These are phyloP conservation scores for Lentithecium fluviatile DNA, from an alignment of 495 filamentous ascomycete genomes.

Conservation along the genomic window DNA sequence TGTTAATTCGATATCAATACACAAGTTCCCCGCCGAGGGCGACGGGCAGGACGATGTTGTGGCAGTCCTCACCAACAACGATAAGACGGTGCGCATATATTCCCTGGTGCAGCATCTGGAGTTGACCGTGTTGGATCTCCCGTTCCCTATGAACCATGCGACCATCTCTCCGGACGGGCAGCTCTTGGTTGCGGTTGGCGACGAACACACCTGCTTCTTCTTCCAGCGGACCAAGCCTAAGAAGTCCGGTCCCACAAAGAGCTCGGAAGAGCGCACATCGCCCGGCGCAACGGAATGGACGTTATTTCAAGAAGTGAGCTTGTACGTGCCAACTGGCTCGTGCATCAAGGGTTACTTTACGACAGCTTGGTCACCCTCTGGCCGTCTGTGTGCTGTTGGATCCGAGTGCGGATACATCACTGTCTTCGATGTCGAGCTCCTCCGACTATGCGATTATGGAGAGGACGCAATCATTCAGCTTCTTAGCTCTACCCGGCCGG, in stretches of 20 bases:
- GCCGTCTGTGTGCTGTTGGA: conserved; percentile 65
- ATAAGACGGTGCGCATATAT: conserved; percentile 78
- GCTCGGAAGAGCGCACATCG: conserved; percentile 17
- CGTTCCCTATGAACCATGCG: conserved; percentile 85
- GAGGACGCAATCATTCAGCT: conserved; percentile 49
- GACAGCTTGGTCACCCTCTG: conserved; percentile 69
- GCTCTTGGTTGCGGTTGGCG: conserved; percentile 79
- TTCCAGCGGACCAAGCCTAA: conserved; percentile 52
- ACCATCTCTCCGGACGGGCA: conserved; percentile 85
- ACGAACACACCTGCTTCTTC: conserved; percentile 79
- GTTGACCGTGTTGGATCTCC: conserved; percentile 66
- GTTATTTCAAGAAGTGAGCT: conserved; percentile 31
- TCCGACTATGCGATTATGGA: conserved; percentile 45
- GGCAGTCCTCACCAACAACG: conserved; percentile 80
- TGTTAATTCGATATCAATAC: conserved; percentile 71
- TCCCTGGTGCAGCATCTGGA: conserved; percentile 62
- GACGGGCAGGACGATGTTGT: conserved; percentile 57
- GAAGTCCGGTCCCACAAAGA: conserved; percentile 23
- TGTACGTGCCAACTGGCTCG: conserved; percentile 35
- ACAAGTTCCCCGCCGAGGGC: conserved; percentile 46
- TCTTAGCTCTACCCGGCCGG: conserved; percentile 46
- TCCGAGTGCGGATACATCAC: conserved; percentile 71
- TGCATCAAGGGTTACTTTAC: conserved; percentile 57
- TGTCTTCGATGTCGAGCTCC: conserved; percentile 59
- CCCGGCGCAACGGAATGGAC: conserved; percentile 35